Conservation (phyloP, 31 red algal genomes). For the Odonthalia washingtoniensis region DNA sequence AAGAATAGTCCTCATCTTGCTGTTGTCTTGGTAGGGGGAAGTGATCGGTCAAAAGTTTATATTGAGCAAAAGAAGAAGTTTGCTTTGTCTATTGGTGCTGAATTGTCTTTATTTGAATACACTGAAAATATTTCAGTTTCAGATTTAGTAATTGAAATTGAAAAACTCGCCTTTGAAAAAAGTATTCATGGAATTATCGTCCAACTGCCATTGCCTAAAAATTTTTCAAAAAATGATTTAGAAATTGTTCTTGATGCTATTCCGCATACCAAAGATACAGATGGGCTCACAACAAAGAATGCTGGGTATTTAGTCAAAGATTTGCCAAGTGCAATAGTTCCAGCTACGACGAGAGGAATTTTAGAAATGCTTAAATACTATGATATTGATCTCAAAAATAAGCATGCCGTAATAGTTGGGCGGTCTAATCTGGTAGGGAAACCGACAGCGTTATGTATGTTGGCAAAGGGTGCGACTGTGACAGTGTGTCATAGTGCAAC, state of each 20-base stretch:
- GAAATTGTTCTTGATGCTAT: background rate
- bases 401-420: constrained; percentile 2
- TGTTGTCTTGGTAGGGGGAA: constrained; percentile 86
- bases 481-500: background rate
- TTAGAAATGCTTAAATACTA: background rate
- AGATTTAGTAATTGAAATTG: constrained; percentile 71
- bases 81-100: constrained; percentile 81
- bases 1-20: constrained; percentile 71
- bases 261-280: background rate
- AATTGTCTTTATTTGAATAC: constrained; percentile 76
- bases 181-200: constrained; percentile 93
- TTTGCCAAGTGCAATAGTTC: constrained; percentile 12
- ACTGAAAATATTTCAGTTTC: constrained; percentile 65
- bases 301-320: background rate
- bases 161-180: constrained; percentile 66
- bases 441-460: background rate
- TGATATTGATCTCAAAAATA: constrained; percentile 11
- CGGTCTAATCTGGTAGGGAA: constrained; percentile 19
- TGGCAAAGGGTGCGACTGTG: background rate
- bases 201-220: constrained; percentile 87
- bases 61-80: constrained; percentile 81
- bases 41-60: constrained; percentile 79
- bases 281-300: background rate
- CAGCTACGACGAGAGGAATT: background rate
- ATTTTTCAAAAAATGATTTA: constrained; percentile 60